phyloP scores from a whole-genome alignment of 2,329 filamentous ascomycete genomes.

The Didymella glomerata region DNA sequence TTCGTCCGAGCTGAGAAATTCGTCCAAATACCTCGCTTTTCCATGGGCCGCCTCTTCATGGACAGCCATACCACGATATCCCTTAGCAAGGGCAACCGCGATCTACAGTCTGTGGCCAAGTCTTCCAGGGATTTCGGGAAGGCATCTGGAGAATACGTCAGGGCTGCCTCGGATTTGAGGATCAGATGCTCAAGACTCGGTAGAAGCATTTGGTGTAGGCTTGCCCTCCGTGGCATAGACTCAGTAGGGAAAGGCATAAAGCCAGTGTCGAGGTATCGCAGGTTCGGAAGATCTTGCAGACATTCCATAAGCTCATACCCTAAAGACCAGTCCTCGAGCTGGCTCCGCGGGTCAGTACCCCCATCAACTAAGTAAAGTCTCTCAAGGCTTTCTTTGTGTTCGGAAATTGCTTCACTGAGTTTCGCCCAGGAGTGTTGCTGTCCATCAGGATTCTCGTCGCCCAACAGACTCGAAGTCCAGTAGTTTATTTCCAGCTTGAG shows the following conservation, averaged over 20 bases:
- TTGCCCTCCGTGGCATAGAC: neutral
- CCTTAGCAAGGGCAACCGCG: neutral
- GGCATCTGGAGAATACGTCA: neutral
- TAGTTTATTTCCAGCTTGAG: neutral
- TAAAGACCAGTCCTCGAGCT: neutral
- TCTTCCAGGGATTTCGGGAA: neutral
- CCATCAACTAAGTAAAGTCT: neutral
- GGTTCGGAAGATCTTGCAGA: neutral
- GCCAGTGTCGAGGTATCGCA: neutral
- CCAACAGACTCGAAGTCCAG: neutral
- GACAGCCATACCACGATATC: constrained; percentile 1
- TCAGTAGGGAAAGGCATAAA: neutral
- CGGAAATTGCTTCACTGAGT: neutral
- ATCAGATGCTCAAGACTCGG: constrained; percentile 1
- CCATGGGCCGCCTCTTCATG: no score
- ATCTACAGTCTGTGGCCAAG: neutral
- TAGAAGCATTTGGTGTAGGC: neutral
- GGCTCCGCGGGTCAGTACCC: neutral
- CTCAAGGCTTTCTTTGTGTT: neutral
- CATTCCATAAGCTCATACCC: neutral
- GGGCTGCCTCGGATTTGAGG: neutral
- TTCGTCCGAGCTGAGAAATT: neutral
- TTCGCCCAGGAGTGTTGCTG: neutral
- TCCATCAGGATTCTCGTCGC: neutral
- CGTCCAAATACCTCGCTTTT: neutral